phyloP scores from a whole-genome alignment of 2,329 filamentous ascomycete species.

The Colletotrichum scovillei region DNA sequence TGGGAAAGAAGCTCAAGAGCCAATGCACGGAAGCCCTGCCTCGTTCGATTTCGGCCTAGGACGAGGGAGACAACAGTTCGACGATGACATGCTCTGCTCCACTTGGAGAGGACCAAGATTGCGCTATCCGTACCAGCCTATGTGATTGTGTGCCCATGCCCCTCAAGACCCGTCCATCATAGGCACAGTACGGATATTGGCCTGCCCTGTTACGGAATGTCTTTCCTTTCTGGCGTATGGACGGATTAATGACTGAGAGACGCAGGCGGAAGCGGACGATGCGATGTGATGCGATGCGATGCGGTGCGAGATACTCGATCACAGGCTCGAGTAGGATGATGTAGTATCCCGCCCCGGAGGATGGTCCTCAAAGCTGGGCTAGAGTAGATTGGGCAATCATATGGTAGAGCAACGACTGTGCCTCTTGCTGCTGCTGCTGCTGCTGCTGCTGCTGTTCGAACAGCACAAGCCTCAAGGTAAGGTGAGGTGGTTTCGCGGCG shows the following conservation, averaged over 20 bases:
- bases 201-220: slow-evolving; percentile 9
- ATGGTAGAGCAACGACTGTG: slow-evolving; percentile 12
- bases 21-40: slow-evolving; percentile 31
- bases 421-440: slow-evolving; percentile 1
- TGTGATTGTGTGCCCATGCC: neutral
- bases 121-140: neutral
- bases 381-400: slow-evolving; percentile 8
- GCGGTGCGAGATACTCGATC: neutral
- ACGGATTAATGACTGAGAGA: neutral
- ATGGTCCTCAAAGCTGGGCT: slow-evolving; percentile 18
- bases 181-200: neutral
- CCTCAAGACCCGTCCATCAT: neutral
- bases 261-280: neutral
- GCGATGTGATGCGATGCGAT: neutral
- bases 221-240: neutral
- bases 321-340: slow-evolving; percentile 1
- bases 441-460: neutral
- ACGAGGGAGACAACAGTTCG: slow-evolving; percentile 8
- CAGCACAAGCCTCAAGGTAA: neutral
- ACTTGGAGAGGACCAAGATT: neutral
- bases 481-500: neutral
- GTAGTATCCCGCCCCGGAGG: slow-evolving; percentile 16
- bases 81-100: slow-evolving; percentile 34
- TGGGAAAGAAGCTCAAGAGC: slow-evolving; percentile 15
- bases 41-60: slow-evolving; percentile 25